Evolutionary conservation across 208 protist species (phyloP).

Genomic region (Crithidia bombi): DNA sequence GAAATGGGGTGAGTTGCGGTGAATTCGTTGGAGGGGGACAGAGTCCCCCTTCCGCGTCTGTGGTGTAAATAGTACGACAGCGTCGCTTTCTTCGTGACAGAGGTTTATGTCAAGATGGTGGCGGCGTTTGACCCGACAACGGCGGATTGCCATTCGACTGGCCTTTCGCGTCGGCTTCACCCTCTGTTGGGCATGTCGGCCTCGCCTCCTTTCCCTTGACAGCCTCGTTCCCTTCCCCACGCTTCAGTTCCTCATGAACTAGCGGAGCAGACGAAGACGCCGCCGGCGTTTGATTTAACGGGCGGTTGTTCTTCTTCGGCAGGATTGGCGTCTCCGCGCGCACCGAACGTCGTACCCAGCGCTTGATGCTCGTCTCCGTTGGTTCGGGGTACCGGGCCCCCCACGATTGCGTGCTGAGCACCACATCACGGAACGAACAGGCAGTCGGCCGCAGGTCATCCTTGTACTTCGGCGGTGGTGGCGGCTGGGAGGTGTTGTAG

Average conservation of each 20-base stretch:
- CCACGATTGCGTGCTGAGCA: constrained; percentile 44
- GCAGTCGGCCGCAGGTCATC: constrained; percentile 27
- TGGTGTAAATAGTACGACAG: no score
- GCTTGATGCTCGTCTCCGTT: constrained; percentile 44
- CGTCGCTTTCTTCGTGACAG: background rate
- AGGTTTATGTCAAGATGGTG: background rate
- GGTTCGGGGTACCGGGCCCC: constrained; percentile 28
- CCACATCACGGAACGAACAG: constrained; percentile 35
- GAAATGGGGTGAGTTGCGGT: no score
- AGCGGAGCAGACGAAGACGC: constrained; percentile 9
- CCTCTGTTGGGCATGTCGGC: no score
- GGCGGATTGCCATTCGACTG: background rate
- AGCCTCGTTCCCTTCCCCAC: background rate
- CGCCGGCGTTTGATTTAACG: background rate
- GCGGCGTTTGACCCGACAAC: background rate
- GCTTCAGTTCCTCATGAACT: background rate
- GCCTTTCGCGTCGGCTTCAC: background rate
- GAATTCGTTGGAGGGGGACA: background rate
- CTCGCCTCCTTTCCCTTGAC: background rate
- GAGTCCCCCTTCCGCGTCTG: no score
- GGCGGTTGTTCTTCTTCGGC: background rate
- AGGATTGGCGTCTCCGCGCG: background rate
- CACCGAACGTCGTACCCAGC: constrained; percentile 37
- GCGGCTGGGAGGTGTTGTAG: constrained; percentile 24
- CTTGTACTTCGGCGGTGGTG: constrained; percentile 9